phyloP scores from a whole-genome alignment of 31 red algal species.

The Asparagopsis taxiformis region DNA sequence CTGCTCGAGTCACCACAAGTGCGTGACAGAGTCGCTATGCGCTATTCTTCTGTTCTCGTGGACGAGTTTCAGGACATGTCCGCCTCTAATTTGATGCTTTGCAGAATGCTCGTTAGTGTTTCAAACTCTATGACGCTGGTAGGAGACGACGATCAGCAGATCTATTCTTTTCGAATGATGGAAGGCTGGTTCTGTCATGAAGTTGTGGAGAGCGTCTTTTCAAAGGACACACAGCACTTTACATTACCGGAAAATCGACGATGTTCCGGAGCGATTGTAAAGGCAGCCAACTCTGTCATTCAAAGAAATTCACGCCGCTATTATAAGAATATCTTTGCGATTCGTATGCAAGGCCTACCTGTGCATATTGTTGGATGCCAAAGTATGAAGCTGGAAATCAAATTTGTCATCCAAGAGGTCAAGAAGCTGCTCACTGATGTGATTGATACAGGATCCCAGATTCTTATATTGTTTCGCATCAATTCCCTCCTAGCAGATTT shows the following conservation, averaged over 20 bases:
- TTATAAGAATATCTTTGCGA: conserved; percentile 2
- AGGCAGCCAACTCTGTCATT: conserved; percentile 20
- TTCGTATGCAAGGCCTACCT: neutral
- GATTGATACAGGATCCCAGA: neutral
- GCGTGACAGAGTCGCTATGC: neutral
- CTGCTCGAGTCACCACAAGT: neutral
- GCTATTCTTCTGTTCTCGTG: conserved; percentile 27
- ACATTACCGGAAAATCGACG: conserved; percentile 18
- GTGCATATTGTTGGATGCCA: conserved; percentile 25
- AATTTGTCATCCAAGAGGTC: conserved; percentile 11
- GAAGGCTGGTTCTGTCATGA: conserved; percentile 38
- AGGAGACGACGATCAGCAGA: conserved; percentile 47
- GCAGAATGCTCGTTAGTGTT: conserved; percentile 10
- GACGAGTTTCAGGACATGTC: conserved; percentile 51
- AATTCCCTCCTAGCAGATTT: conserved; percentile 18
- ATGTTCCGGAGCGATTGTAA: conserved; percentile 23
- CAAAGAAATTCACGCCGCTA: conserved; percentile 3
- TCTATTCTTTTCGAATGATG: conserved; percentile 33
- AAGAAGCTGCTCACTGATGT: conserved; percentile 14
- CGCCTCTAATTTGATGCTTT: conserved; percentile 18
- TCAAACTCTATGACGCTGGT: conserved; percentile 32
- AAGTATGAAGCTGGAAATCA: conserved; percentile 4
- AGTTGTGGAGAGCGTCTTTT: neutral
- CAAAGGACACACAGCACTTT: neutral
- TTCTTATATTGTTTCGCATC: conserved; percentile 29